These are phyloP conservation scores for Neofusicoccum umdonicola DNA, from an alignment of 2,329 filamentous ascomycete genomes.

Conservation along the genomic window DNA sequence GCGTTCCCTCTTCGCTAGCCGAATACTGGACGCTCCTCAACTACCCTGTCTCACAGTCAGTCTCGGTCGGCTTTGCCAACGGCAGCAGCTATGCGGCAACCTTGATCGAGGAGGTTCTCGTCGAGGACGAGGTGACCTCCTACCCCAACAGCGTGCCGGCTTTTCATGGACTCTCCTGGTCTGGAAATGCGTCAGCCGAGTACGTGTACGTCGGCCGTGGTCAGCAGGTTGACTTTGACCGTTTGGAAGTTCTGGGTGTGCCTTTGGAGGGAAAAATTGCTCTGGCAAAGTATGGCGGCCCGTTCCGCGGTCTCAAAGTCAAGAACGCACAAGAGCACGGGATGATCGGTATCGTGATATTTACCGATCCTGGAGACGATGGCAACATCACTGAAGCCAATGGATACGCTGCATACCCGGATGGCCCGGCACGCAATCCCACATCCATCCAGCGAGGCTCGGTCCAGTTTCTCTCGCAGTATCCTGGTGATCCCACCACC, in stretches of 20 bases:
- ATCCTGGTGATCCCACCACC: slow-evolving; percentile 44
- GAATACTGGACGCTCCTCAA: slow-evolving; percentile 40
- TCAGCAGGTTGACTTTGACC: slow-evolving; percentile 47
- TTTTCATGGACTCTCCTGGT: slow-evolving; percentile 50
- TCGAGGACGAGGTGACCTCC: slow-evolving; percentile 32
- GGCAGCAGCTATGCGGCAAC: slow-evolving; percentile 32
- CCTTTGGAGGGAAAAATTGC: slow-evolving; percentile 49
- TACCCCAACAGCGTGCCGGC: slow-evolving; percentile 42
- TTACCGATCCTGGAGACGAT: slow-evolving; percentile 47
- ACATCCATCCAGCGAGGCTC: slow-evolving; percentile 47
- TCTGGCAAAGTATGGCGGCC: slow-evolving; percentile 46
- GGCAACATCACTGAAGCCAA: slow-evolving; percentile 49
- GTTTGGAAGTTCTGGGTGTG: slow-evolving; percentile 41
- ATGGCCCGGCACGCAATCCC: slow-evolving; percentile 46
- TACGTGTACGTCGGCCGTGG: slow-evolving; percentile 47
- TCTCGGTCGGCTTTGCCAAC: slow-evolving; percentile 34
- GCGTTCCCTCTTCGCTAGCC: slow-evolving; percentile 36
- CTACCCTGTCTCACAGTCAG: slow-evolving; percentile 36
- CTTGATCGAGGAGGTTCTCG: slow-evolving; percentile 34
- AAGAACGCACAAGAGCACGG: slow-evolving; percentile 47
- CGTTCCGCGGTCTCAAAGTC: slow-evolving; percentile 48
- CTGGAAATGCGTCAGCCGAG: slow-evolving; percentile 47
- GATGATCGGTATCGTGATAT: slow-evolving; percentile 47
- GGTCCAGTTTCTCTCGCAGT: slow-evolving; percentile 60
- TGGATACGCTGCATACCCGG: slow-evolving; percentile 43